Evolutionary conservation across 345 rosid genomes (phyloP), one percentile per base, ranked within the genome.

Genomic region (Cardiospermum halicacabum): DNA sequence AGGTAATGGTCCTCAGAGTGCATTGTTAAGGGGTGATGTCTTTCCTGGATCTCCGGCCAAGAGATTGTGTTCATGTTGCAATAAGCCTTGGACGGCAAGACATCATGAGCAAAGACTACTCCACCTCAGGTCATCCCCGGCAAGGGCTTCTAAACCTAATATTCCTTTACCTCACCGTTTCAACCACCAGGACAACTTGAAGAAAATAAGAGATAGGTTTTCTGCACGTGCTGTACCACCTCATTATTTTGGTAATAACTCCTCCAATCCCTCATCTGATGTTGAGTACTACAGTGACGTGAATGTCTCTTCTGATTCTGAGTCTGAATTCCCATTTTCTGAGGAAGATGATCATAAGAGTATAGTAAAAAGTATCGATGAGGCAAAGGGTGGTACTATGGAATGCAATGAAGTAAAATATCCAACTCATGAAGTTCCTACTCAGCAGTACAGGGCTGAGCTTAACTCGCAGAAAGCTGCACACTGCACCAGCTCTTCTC

Each of bases 61-160:
- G 32, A 75, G 64, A 42, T 51, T 64, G 11, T 85, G 96, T 77
- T 74, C 90, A 53, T 89, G 96, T 72, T 89, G 96, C 49, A 60
- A 75, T 70, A 77, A 75, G 57, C 83, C 82, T 16, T 79, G 81
- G 85, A 66, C 69, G 69, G 72, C 85, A 4, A 80, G 75, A 61
- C 75, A 75, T 16, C 60, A 72, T 43, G 54, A 77, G 47, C 77
- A 77, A 64, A 78, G 75, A 60, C 59, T 72, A 15, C 31, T 60
- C n/a, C 72, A 66, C 65, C 51, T 81, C 68, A 75, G 73, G 39
- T 60, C 79, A 42, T 43, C 69, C 6, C 73, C 60, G 18, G 58
- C 50, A 66, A 50, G 50, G 30, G 34, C 58, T 21, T 27, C 39
- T 56, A 80, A 51, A 61, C 72, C 85, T 3, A 77, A 69, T 66